phyloP scores from a whole-genome alignment of 306 rosid genomes.

The Prunus padus region DNA sequence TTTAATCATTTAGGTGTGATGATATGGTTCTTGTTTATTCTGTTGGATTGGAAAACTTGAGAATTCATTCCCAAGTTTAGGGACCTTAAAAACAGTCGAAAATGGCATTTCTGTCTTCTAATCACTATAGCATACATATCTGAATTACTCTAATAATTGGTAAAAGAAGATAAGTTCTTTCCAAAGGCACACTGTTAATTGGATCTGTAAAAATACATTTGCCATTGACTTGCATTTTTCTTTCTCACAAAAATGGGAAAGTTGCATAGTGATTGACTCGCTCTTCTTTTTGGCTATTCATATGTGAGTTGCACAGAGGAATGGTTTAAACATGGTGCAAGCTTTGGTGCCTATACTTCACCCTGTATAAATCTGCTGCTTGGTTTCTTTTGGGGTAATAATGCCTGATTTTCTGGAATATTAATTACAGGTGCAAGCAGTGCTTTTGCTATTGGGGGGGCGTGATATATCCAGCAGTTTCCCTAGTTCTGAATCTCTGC shows the following conservation, averaged over 20 bases:
- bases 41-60: neutral
- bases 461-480: conserved; percentile 37
- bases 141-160: neutral
- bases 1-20: neutral
- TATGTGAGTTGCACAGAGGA: neutral
- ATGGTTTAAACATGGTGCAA: neutral
- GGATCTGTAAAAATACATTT: neutral
- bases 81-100: neutral
- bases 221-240: neutral
- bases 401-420: conserved; percentile 9
- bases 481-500: conserved; percentile 32
- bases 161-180: neutral
- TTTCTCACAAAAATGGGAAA: neutral
- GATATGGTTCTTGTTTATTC: neutral
- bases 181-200: neutral
- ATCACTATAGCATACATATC: neutral
- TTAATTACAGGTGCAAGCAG: conserved; percentile 72
- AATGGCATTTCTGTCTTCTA: neutral
- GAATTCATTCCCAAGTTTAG: neutral
- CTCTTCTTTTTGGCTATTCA: neutral
- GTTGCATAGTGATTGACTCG: neutral
- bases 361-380: neutral
- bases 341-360: neutral
- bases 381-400: neutral
- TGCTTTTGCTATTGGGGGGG: conserved; percentile 61